Base-by-base conservation (phyloP, 768 basidiomycete genomes). In the Tylopilus sp. region DNA sequence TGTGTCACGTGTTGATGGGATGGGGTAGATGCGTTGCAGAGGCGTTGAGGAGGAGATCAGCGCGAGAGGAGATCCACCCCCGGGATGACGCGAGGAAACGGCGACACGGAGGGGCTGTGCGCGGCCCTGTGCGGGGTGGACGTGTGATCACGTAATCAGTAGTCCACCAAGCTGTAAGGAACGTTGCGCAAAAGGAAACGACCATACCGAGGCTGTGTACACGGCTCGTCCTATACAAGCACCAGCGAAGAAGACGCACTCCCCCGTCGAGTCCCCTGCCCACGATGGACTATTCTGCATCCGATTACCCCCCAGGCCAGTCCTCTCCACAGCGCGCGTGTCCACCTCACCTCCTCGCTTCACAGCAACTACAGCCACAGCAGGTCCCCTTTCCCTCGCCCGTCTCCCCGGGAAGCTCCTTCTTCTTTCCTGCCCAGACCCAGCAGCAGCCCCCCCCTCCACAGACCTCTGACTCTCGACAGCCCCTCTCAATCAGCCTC, bases 401-500 rank as follows among this genome's bases (percentile, higher is more conserved):
- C 2, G 55, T 62, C 26, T 69, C 67, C 0, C 60, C 67, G 2
- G 38, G 40, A 1, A 48, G 25, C 25, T 26, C 66, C 9, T 69
- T 36, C 45, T 64, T 54, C 44, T 69, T 65, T 17, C 56, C 38
- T n/a, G 4, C 33, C 35, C 57, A 47, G n/a, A n/a, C n/a, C n/a
- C 59, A 62, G 17, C 59, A 62, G 47, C 56, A 53, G 44, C 38
- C 60, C 5, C 28, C 6, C 15, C 12, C 31, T 9, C 31, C 48
- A 11, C 62, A 57, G 50, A 52, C 62, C 8, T 53, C 62, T 0
- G 63, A 63, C 11, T 20, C 62, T 0, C 57, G 55, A 35, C 64
- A 61, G 35, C 21, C 76, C 1, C 74, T 88, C 40, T 80, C 83
- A 26, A 79, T 89, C 64, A 89, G 88, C 64, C 74, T 90, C 50